These are phyloP conservation scores for Colletotrichum theobromicola DNA, from an alignment of 2,329 filamentous ascomycete species.

Conservation along the genomic window DNA sequence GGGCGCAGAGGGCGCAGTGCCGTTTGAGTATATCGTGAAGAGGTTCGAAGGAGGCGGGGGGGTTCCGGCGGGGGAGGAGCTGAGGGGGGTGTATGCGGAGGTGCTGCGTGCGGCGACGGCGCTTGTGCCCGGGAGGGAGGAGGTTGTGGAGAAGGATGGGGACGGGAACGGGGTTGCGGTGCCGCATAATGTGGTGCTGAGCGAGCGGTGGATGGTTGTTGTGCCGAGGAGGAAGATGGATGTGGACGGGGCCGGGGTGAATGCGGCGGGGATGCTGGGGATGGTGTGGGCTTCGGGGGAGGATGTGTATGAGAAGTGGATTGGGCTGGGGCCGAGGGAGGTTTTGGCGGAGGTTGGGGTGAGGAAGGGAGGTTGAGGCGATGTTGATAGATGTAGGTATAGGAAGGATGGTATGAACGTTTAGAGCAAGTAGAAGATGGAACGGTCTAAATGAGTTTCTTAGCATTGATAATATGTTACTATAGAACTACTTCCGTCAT, in stretches of 20 bases:
- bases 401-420: neutral
- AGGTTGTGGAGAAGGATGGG: neutral
- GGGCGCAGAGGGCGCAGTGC: constrained; percentile 26
- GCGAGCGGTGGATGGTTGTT: constrained; percentile 49
- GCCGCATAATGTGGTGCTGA: constrained; percentile 52
- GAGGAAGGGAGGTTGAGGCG: neutral
- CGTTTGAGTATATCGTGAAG: constrained; percentile 39
- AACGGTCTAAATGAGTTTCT: neutral
- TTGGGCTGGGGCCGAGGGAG: constrained; percentile 35
- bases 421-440: neutral
- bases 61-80: neutral
- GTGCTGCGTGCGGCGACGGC: constrained; percentile 28
- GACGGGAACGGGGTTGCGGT: constrained; percentile 17
- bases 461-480: fast-evolving
- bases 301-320: constrained; percentile 36
- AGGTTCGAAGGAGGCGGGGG: constrained; percentile 24
- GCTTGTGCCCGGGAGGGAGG: neutral
- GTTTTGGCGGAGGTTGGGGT: constrained; percentile 43
- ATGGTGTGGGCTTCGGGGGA: constrained; percentile 38
- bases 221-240: constrained; percentile 44
- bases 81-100: constrained; percentile 28
- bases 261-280: constrained; percentile 53
- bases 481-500: fast-evolving
- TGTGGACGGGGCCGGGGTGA: constrained; percentile 42
- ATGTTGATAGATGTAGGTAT: neutral